Conservation (phyloP, 768 basidiomycete species). For the Paxillus involutus region DNA sequence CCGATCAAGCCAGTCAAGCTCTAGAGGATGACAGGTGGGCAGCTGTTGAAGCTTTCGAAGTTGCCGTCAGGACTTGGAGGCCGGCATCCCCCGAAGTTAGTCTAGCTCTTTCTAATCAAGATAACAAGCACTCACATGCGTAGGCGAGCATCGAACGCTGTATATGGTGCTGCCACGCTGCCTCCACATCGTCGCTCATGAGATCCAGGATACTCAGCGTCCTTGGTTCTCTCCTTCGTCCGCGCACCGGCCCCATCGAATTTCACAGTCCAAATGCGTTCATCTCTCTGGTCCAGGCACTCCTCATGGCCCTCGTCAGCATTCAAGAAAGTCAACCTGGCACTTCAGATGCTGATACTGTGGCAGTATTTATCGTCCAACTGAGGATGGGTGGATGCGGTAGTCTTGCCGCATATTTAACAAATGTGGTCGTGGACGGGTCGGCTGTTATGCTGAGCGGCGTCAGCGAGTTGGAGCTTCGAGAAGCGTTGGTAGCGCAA, state of each 20-base stretch:
- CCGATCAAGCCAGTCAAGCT: conserved; percentile 30
- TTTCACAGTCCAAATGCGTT: conserved; percentile 46
- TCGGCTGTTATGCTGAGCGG: conserved; percentile 5
- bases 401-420: conserved; percentile 38
- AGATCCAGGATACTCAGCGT: conserved; percentile 51
- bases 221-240: conserved; percentile 47
- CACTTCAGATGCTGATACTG: conserved; percentile 32
- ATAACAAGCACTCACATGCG: conserved; percentile 15
- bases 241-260: conserved; percentile 41
- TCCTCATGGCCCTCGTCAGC: conserved; percentile 50
- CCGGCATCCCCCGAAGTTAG: conserved; percentile 53
- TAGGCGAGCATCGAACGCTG: conserved; percentile 56
- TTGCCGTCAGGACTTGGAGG: conserved; percentile 56
- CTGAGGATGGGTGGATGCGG: conserved; percentile 49
- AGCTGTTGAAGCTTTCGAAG: conserved; percentile 63
- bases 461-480: conserved; percentile 25
- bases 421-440: conserved; percentile 10
- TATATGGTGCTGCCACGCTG: conserved; percentile 72
- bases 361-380: conserved; percentile 44
- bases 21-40: conserved; percentile 53
- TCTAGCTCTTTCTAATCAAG: conserved; percentile 1
- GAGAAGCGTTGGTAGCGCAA: conserved; percentile 48
- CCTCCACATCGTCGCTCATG: conserved; percentile 39
- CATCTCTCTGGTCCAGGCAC: conserved; percentile 49
- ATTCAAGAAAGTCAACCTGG: neutral